Conservation (phyloP, 805 yeast species). For the Candida morakotiae region DNA sequence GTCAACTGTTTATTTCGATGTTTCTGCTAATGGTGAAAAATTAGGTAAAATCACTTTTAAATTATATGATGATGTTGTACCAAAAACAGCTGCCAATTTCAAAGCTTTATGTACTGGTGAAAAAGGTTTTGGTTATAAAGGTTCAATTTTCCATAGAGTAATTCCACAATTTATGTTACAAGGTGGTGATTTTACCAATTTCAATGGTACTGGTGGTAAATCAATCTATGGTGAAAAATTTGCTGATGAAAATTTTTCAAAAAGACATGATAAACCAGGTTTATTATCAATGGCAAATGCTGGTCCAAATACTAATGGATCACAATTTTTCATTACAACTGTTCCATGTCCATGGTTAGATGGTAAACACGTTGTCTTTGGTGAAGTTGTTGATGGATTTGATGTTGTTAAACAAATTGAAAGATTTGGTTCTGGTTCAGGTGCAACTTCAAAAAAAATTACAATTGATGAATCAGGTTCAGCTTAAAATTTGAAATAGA, state of each 20-base stretch:
- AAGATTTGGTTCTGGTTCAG: conserved; percentile 62
- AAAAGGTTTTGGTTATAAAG: conserved; percentile 88
- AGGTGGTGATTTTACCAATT: conserved; percentile 56
- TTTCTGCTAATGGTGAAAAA: conserved; percentile 68
- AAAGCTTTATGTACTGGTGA: conserved; percentile 86
- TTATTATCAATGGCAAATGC: conserved; percentile 89
- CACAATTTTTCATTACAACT: conserved; percentile 86
- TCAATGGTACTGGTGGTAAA: conserved; percentile 92
- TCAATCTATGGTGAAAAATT: conserved; percentile 73
- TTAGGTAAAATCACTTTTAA: conserved; percentile 84
- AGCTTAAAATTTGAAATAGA: conserved; percentile 24
- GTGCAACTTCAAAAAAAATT: conserved; percentile 62
- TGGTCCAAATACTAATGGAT: conserved; percentile 90
- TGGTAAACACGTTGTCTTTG: conserved; percentile 75
- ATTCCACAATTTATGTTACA: conserved; percentile 96
- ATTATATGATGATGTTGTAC: conserved; percentile 50
- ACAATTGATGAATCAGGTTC: conserved; percentile 62
- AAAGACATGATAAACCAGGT: conserved; percentile 77
- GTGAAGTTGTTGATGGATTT: conserved; percentile 67
- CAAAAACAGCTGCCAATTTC: conserved; percentile 79
- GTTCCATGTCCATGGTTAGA: conserved; percentile 76
- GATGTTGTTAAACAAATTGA: conserved; percentile 57
- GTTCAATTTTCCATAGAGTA: conserved; percentile 92
- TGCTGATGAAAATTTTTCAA: conserved; percentile 63
- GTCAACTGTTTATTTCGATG: conserved; percentile 79